phyloP scores from a whole-genome alignment of 1,284 basidiomycete species.

The Veloboletus limbatus region DNA sequence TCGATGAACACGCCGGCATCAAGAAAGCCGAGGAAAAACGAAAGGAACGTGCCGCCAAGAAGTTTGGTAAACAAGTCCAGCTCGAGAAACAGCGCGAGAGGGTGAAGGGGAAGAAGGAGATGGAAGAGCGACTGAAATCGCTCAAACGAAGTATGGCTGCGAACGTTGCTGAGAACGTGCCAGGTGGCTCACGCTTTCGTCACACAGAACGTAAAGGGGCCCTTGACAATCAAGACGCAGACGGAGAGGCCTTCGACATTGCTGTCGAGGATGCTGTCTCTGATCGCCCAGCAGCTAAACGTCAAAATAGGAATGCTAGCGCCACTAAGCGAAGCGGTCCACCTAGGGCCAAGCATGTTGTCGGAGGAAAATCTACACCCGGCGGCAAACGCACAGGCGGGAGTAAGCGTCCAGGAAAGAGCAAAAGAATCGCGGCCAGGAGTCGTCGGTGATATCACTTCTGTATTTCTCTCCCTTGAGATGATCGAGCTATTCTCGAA shows the following conservation, averaged over 20 bases:
- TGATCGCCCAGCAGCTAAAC: conserved; percentile 65
- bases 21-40: conserved; percentile 92
- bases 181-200: neutral
- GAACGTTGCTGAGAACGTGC: neutral
- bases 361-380: too few relatives aligned
- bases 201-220: conserved; percentile 76
- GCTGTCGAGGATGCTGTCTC: conserved; percentile 83
- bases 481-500: neutral
- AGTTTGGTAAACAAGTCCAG: conserved; percentile 97
- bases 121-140: conserved; percentile 79
- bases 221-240: conserved; percentile 69
- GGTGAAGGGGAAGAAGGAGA: conserved; percentile 72
- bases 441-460: conserved; percentile 33
- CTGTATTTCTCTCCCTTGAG: conserved; percentile 16
- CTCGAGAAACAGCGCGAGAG: conserved; percentile 81
- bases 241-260: conserved; percentile 79
- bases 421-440: conserved; percentile 49
- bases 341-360: conserved; percentile 9
- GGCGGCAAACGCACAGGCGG: conserved; percentile 32
- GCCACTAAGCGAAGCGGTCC: conserved; percentile 14
- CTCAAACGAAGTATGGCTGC: conserved; percentile 77
- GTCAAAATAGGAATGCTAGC: conserved; percentile 40
- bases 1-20: conserved; percentile 88
- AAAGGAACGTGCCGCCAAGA: conserved; percentile 92
- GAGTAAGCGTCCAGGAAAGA: conserved; percentile 60